Conservation (phyloP, 805 yeast species). For the Candida nanaspora region DNA sequence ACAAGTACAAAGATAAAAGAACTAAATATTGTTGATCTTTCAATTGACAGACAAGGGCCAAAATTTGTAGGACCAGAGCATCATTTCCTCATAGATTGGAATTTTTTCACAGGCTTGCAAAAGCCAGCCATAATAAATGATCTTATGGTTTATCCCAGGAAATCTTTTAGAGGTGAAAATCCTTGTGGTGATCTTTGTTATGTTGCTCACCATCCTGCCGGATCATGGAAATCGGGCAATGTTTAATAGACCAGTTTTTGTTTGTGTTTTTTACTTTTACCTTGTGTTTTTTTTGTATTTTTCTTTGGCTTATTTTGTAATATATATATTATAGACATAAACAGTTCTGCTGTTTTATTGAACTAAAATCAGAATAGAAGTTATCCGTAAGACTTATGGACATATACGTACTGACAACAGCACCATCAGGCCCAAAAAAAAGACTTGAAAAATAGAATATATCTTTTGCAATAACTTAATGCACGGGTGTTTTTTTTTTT, state of each 20-base stretch:
- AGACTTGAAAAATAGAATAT: too few species aligned
- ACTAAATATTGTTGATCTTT: conserved; percentile 3
- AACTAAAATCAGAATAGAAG: too few species aligned
- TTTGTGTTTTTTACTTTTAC: neutral
- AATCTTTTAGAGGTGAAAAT: conserved; percentile 28
- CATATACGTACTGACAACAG: too few species aligned
- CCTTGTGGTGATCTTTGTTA: conserved; percentile 13
- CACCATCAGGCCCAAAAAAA: too few species aligned
- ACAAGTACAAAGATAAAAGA: conserved; percentile 2
- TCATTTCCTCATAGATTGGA: conserved; percentile 9
- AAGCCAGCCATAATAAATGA: conserved; percentile 11
- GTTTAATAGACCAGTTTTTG: neutral
- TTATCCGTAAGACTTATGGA: too few species aligned
- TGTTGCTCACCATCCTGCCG: conserved; percentile 10
- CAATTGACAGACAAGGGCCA: neutral
- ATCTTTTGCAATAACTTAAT: too few species aligned
- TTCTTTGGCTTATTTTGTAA: too few species aligned
- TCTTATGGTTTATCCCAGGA: conserved; percentile 9
- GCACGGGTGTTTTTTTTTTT: too few species aligned
- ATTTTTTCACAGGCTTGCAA: conserved; percentile 11
- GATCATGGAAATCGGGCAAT: conserved; percentile 14
- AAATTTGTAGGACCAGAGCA: conserved; percentile 1
- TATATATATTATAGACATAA: too few species aligned
- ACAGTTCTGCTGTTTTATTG: too few species aligned
- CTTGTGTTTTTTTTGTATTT: too few species aligned